Percentiles rank a stretch among this genome's conserved stretches.
These are phyloP conservation scores for Elsinoe batatas DNA, from an alignment of 2,329 filamentous ascomycete species.

Conservation along the genomic window DNA sequence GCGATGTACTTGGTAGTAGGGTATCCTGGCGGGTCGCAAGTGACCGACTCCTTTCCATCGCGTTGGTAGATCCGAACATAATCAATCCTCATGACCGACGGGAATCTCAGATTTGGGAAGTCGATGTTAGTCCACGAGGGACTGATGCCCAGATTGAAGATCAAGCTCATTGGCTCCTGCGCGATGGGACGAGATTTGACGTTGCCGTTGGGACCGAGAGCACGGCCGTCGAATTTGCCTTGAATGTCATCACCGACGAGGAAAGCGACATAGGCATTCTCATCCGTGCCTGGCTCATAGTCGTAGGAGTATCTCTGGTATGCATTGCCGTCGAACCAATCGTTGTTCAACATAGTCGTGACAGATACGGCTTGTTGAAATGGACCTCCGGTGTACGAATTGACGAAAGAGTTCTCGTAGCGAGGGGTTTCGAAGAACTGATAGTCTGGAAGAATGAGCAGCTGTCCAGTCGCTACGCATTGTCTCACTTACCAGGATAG, in stretches of 20 bases:
- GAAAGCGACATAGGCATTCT: conserved; percentile 53
- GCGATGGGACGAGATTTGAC: conserved; percentile 56
- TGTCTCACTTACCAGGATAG: conserved; percentile 44
- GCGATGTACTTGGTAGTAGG: conserved; percentile 59
- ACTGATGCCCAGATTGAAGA: conserved; percentile 58
- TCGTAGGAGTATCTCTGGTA: conserved; percentile 57
- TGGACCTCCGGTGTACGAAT: conserved; percentile 50
- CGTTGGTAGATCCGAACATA: conserved; percentile 60
- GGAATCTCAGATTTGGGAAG: conserved; percentile 37
- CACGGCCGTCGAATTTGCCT: conserved; percentile 51
- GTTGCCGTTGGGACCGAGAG: conserved; percentile 60
- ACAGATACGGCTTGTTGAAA: conserved; percentile 56
- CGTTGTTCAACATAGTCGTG: conserved; percentile 51
- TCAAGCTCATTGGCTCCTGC: conserved; percentile 56
- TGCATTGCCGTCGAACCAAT: conserved; percentile 55
- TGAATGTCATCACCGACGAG: conserved; percentile 55
- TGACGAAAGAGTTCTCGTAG: conserved; percentile 45
- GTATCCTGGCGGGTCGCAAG: conserved; percentile 59
- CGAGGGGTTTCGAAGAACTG: conserved; percentile 44
- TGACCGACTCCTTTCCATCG: conserved; percentile 45
- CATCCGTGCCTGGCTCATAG: conserved; percentile 47
- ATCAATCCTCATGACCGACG: conserved; percentile 50
- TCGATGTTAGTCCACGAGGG: conserved; percentile 38
- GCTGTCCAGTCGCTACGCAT: background rate
- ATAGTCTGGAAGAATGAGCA: conserved; percentile 26